Evolutionary conservation across 164 flowering plant species (phyloP), one percentile per base, ranked within the genome.

Genomic region (Vitis amurensis): DNA sequence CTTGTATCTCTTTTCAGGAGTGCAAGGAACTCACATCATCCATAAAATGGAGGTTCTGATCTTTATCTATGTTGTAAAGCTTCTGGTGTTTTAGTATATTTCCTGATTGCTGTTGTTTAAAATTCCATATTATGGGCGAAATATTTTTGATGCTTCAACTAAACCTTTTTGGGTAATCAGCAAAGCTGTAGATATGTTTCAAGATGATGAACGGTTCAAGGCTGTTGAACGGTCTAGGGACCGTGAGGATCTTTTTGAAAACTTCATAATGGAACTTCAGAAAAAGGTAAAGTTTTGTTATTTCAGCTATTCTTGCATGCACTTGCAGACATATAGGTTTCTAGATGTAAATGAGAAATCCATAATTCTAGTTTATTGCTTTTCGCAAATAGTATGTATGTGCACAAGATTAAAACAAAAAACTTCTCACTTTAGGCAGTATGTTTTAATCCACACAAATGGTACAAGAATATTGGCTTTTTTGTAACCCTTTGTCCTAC

Each of bases 201-300:
- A 94, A 79, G 84, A 88, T 73, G 98, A 93, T 88, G 98, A 92
- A 68, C 89, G 99, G 37, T 96, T 92, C 71, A 89, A 80, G 73
- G 97, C 97, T 76, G 89, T 93, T 73, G 97, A 93, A 74, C 85
- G 94, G 63, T 64, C 78, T 16, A 86, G 94, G 81, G 99, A 96
- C 55, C 92, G 97, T 56, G 96, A 93, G 80, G 97, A 93, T 82
- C 89, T 96, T 60, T 93, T 82, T 75, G 90, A 91, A 37, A 89
- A 77, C 70, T 90, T 87, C 80, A 68, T 89, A 66, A 85, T 85
- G 68, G 98, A 96, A 68, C 93, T 96, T 73, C 85, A 82, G 78
- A 87, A 88, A 75, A 92, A 89, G 95, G 98, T 93, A 67, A 27
- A 23, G 12, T 37, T 68, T n/a, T 55, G 13, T 37, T 49, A 13